These are phyloP conservation scores for Globisporangium camurandrum DNA, from an alignment of 352 stramenopile species.

Conservation along the genomic window DNA sequence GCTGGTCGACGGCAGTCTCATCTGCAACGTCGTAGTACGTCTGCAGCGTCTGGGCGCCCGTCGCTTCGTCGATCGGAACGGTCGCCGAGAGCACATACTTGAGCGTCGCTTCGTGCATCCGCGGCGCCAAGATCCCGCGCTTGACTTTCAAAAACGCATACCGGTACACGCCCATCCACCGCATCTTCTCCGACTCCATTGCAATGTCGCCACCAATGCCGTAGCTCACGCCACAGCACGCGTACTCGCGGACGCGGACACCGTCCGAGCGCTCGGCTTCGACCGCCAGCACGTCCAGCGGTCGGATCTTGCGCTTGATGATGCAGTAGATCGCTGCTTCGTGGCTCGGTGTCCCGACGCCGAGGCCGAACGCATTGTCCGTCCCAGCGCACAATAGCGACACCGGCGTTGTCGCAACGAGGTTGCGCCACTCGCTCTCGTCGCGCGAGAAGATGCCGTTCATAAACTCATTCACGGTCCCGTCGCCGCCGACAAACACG, in stretches of 20 bases:
- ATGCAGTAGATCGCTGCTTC: constrained; percentile 66
- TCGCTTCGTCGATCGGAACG: constrained; percentile 27
- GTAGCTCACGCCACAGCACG: constrained; percentile 69
- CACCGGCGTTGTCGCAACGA: constrained; percentile 65
- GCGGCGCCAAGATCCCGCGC: constrained; percentile 40
- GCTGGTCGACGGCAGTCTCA: constrained; percentile 49
- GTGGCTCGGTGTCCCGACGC: constrained; percentile 58
- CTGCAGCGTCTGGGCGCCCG: constrained; percentile 44
- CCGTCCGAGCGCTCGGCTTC: constrained; percentile 39
- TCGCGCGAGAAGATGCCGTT: constrained; percentile 66
- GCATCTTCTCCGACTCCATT: constrained; percentile 59
- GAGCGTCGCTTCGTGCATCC: constrained; percentile 47
- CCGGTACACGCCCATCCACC: constrained; percentile 62
- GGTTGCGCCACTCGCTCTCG: constrained; percentile 62
- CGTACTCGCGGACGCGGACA: constrained; percentile 48
- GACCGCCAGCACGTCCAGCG: constrained; percentile 60
- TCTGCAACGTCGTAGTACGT: constrained; percentile 70
- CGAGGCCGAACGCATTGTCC: constrained; percentile 72
- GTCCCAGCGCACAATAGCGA: constrained; percentile 66
- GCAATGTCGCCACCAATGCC: constrained; percentile 70
- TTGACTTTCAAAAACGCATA: constrained; percentile 75
- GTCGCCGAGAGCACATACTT: constrained; percentile 70
- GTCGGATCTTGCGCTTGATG: constrained; percentile 77
- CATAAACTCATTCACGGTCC: constrained; percentile 83
- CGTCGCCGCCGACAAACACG: constrained; percentile 71